Evolutionary conservation across 352 stramenopile species (phyloP), one percentile per base, ranked within the genome.

Genomic region (Phytophthora cajani): DNA sequence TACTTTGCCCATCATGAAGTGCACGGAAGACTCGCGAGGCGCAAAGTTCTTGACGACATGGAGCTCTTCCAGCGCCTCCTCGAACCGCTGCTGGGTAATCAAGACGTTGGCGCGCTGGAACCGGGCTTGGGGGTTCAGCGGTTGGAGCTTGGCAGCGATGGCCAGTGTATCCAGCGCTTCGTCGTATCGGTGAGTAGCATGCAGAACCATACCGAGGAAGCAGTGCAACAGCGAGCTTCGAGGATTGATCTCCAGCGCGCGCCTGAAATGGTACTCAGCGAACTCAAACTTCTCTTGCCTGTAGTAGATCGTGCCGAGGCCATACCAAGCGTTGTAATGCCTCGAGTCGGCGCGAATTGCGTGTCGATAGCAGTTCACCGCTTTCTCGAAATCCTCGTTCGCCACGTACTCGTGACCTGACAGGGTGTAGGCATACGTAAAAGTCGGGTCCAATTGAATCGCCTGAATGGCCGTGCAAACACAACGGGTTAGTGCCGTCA

Each of bases 371-470:
- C 95, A 99, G 53, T 90, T 94, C 53, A 98, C 92, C 0, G 97
- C 97, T 72, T 99, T 99, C 30, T 99, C 96, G 83, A 99, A 99
- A 78, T 99, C 96, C 83, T 99, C 97, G 76, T 99, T 99, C 5
- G 93, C 86, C 36, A 99, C 92, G 72, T 99, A 99, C 65, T 99
- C 97, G 82, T 99, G 97, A 5, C 97, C 97, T 16, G 90, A 98
- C 1, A 99, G 81, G 19, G 97, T 99, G 80, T 99, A 98, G n/a
- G 95, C 95, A 71, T 99, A 99, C 14, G 97, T 98, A 73, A 98
- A 99, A 27, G 82, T 89, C 19, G 96, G 90, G 67, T 99, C 89
- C 11, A 99, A 68, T 69, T 99, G 95, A 60, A 99, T 94, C 1
- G 95, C 96, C 72, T 92, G 53, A 3, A 30, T 9, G 19, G 17